Conservation (phyloP, 1,139 yeast genomes). For the Arxiozyma slooffiae region DNA sequence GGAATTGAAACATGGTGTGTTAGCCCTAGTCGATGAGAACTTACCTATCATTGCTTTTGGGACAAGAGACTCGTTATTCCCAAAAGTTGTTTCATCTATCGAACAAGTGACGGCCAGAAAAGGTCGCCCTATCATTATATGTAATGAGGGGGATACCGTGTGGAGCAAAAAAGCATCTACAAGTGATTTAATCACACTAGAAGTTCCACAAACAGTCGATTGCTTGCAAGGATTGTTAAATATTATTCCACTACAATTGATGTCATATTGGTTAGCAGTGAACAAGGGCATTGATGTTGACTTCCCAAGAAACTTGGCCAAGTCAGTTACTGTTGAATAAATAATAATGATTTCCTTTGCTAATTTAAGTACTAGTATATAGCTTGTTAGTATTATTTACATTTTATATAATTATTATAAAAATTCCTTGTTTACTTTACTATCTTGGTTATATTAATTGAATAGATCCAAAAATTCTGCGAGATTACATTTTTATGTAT, state of each 20-base stretch:
- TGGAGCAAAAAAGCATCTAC: conserved; percentile 41
- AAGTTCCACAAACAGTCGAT: conserved; percentile 93
- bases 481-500: not conserved
- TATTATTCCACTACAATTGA: conserved; percentile 89
- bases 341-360: not conserved
- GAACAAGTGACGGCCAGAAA: conserved; percentile 96
- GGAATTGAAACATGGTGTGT: conserved; percentile 95
- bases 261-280: conserved; percentile 95
- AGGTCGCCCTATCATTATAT: conserved; percentile 90
- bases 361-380: not conserved
- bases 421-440: not conserved
- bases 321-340: conserved; percentile 84
- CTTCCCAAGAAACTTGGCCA: conserved; percentile 97
- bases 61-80: conserved; percentile 94
- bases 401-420: not conserved
- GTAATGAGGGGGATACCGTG: conserved; percentile 76
- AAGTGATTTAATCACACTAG: conserved; percentile 48
- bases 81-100: conserved; percentile 91
- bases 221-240: conserved; percentile 94
- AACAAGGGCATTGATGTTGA: conserved; percentile 95
- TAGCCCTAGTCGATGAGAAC: conserved; percentile 89
- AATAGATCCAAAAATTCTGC: not conserved
- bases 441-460: not conserved
- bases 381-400: not conserved
- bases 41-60: conserved; percentile 94